These are phyloP conservation scores for Saccharomyces hybrid DNA, from an alignment of 1,139 yeast genomes.

Conservation along the genomic window DNA sequence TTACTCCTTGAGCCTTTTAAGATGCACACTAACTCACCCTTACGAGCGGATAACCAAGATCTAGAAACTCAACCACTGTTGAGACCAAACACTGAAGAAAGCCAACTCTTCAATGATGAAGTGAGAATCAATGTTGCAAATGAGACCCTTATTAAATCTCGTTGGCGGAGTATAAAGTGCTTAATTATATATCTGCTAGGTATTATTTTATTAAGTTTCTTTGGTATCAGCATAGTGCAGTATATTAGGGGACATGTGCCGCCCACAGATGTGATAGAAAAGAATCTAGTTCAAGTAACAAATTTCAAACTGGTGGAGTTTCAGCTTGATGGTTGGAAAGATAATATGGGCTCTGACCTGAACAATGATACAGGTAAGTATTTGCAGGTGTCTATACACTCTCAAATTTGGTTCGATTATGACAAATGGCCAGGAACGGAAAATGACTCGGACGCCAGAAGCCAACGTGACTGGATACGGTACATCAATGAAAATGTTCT, in stretches of 20 bases:
- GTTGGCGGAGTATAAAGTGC: not conserved
- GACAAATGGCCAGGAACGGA: constrained; percentile 10
- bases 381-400: constrained; percentile 18
- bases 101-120: not conserved
- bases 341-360: constrained; percentile 8
- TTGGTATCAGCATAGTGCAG: not conserved
- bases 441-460: constrained; percentile 1
- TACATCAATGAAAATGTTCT: constrained; percentile 16
- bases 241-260: not conserved
- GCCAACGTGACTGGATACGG: constrained; percentile 12
- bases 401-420: constrained; percentile 20
- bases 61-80: constrained; percentile 17
- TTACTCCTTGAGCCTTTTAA: not conserved
- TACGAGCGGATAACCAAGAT: constrained; percentile 5
- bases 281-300: constrained; percentile 11
- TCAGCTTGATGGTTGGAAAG: constrained; percentile 28
- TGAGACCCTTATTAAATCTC: not conserved
- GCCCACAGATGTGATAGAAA: not conserved
- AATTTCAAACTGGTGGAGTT: constrained; percentile 17
- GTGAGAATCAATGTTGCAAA: not conserved
- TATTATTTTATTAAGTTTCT: not conserved
- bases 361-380: constrained; percentile 19
- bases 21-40: not conserved
- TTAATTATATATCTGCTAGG: not conserved
- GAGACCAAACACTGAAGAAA: constrained; percentile 1